Conservation (phyloP, 768 basidiomycete species). For the Termitomyces sp. region DNA sequence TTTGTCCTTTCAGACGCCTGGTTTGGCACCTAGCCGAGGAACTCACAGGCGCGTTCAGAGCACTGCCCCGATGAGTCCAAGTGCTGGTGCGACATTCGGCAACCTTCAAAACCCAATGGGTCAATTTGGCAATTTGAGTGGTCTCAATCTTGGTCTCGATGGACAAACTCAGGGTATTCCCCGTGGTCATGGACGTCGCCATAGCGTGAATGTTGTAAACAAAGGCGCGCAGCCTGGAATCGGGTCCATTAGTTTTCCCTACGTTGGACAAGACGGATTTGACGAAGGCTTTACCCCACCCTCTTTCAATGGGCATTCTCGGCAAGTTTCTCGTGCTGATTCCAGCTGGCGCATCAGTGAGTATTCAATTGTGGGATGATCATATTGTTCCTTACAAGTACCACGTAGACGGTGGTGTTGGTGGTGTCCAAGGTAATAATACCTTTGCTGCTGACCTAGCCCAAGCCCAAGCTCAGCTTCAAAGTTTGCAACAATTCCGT, state of each 20-base stretch:
- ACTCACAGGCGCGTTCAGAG: constrained; percentile 86
- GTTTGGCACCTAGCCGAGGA: constrained; percentile 60
- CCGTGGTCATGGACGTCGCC: constrained; percentile 83
- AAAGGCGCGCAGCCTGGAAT: constrained; percentile 51
- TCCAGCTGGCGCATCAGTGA: constrained; percentile 88
- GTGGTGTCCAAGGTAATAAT: constrained; percentile 58
- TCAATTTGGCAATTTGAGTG: constrained; percentile 57
- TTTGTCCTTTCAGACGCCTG: constrained; percentile 74
- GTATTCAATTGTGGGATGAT: constrained; percentile 26
- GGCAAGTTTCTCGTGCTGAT: constrained; percentile 72
- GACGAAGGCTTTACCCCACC: constrained; percentile 80
- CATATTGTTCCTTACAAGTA: constrained; percentile 8
- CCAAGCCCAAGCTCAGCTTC: constrained; percentile 94
- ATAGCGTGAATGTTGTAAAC: constrained; percentile 90
- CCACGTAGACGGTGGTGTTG: constrained; percentile 69
- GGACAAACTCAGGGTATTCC: constrained; percentile 64
- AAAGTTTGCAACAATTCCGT: constrained; percentile 95
- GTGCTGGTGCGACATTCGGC: constrained; percentile 42
- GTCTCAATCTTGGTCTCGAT: constrained; percentile 58
- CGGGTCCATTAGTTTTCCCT: constrained; percentile 50
- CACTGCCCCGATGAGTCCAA: constrained; percentile 60
- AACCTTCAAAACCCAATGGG: constrained; percentile 58
- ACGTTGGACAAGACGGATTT: constrained; percentile 58
- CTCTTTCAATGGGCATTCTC: constrained; percentile 64
- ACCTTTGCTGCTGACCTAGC: constrained; percentile 83